A percentile compares a stretch with the other conserved stretches of the same genome.
Conservation (phyloP, 768 basidiomycete species). For the Mycena belliarum region DNA sequence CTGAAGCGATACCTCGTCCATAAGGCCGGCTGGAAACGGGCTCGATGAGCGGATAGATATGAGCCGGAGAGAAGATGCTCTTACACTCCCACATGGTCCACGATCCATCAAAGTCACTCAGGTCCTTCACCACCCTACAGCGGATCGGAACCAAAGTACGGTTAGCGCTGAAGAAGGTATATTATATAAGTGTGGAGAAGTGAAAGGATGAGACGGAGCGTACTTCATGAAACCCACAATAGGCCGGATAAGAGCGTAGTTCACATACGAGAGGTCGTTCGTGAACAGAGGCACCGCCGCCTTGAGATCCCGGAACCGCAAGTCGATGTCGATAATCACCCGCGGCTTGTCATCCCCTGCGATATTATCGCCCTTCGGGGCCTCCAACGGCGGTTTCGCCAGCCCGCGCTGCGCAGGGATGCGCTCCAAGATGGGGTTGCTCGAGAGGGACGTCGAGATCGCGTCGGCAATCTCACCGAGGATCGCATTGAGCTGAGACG, state of each 20-base stretch:
- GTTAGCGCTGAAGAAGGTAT: constrained; percentile 66
- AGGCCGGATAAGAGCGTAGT: constrained; percentile 89
- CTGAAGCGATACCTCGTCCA: constrained; percentile 88
- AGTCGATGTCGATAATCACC: constrained; percentile 86
- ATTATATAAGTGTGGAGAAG: too few species aligned
- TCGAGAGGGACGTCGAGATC: constrained; percentile 62
- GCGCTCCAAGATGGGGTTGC: constrained; percentile 39
- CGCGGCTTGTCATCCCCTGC: constrained; percentile 43
- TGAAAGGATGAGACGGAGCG: constrained; percentile 1
- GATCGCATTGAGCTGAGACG: constrained; percentile 73
- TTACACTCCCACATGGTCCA: constrained; percentile 98
- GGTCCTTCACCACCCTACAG: constrained; percentile 81
- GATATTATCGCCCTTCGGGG: constrained; percentile 46
- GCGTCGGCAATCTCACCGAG: constrained; percentile 91
- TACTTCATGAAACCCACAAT: constrained; percentile 99
- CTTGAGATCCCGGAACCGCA: constrained; percentile 93
- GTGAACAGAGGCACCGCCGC: constrained; percentile 93
- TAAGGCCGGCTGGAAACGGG: constrained; percentile 73
- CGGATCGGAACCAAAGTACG: constrained; percentile 93
- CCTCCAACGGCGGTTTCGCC: constrained; percentile 81
- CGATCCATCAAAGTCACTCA: constrained; percentile 90
- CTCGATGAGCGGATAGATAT: constrained; percentile 17
- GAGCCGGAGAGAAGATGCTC: constrained; percentile 27
- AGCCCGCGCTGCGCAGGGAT: constrained; percentile 89
- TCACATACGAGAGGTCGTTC: constrained; percentile 84